Conservation (phyloP, 2,329 filamentous ascomycete species). For the Botrytis paeoniae region DNA sequence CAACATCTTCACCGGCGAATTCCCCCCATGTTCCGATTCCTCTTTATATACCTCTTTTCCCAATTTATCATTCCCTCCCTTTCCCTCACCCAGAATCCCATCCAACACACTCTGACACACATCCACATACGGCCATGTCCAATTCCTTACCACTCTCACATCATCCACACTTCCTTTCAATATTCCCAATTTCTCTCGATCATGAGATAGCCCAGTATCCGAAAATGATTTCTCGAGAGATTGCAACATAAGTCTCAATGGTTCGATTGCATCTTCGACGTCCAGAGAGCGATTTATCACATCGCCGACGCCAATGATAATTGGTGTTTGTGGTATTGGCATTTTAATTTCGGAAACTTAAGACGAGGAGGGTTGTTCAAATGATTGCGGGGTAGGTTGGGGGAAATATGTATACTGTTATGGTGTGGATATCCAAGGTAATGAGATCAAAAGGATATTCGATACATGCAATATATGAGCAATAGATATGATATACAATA, state of each 20-base stretch:
- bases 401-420: background rate
- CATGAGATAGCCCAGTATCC: slow-evolving; percentile 36
- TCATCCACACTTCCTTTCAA: slow-evolving; percentile 47
- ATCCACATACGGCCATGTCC: slow-evolving; percentile 12
- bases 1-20: slow-evolving; percentile 59
- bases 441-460: background rate
- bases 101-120: background rate
- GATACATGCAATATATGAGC: background rate
- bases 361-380: background rate
- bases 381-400: background rate
- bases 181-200: slow-evolving; percentile 42
- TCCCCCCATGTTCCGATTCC: slow-evolving; percentile 29
- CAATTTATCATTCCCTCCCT: background rate
- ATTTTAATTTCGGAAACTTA: background rate
- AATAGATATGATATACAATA: background rate
- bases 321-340: slow-evolving; percentile 39
- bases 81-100: background rate
- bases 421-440: background rate
- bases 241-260: slow-evolving; percentile 50
- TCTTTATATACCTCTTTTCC: background rate
- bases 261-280: slow-evolving; percentile 55
- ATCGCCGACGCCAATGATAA: slow-evolving; percentile 63
- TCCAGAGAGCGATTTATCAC: slow-evolving; percentile 54
- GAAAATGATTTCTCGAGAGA: background rate
- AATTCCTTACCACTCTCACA: slow-evolving; percentile 28